These are phyloP conservation scores for Mentha longifolia DNA, from an alignment of 257 asterid genomes.

Conservation along the genomic window DNA sequence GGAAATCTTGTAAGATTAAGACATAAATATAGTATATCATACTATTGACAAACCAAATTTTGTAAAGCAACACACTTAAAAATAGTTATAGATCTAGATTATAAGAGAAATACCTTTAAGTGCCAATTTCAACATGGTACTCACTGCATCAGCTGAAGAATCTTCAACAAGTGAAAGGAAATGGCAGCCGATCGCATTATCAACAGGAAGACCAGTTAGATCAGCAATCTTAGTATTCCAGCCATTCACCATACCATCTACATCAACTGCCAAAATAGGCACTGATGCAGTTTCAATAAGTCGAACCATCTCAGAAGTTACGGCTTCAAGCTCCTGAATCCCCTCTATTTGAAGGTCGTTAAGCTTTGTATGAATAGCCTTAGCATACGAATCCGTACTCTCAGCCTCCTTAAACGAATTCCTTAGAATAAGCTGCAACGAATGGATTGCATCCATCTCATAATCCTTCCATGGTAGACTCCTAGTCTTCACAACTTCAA, in stretches of 20 bases:
- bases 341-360: constrained; percentile 80
- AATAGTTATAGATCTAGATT: background rate
- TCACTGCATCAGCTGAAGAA: constrained; percentile 70
- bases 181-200: constrained; percentile 77
- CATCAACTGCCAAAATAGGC: constrained; percentile 87
- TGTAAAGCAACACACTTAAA: too few species aligned
- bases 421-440: constrained; percentile 89
- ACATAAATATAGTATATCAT: too few species aligned
- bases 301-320: constrained; percentile 90
- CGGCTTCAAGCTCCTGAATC: constrained; percentile 84
- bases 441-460: constrained; percentile 96
- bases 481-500: constrained; percentile 82
- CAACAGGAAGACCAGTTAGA: constrained; percentile 79
- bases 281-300: constrained; percentile 92
- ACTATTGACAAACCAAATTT: too few species aligned
- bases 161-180: constrained; percentile 85
- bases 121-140: constrained; percentile 73
- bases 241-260: constrained; percentile 82
- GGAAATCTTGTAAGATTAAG: too few species aligned
- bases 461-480: constrained; percentile 89
- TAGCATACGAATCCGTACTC: constrained; percentile 42
- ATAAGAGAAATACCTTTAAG: constrained; percentile 55
- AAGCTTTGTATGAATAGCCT: constrained; percentile 62
- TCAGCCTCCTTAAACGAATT: constrained; percentile 66
- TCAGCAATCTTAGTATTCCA: constrained; percentile 91